Evolutionary conservation across 2,329 filamentous ascomycete species (phyloP).

Genomic region (Septoria linicola): DNA sequence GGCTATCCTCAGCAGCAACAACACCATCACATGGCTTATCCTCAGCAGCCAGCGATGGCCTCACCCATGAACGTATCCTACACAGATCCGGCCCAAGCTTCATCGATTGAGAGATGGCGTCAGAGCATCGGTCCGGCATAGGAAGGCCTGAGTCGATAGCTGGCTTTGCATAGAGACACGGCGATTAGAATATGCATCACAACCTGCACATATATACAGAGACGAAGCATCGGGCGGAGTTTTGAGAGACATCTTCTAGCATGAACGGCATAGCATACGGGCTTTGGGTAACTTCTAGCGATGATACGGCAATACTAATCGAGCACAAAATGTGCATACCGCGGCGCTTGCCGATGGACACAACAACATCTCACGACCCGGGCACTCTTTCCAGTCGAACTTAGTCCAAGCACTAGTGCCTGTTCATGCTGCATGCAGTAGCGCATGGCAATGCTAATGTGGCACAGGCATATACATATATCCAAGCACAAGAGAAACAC

Average conservation of each 20-base stretch:
- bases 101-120: slow-evolving; percentile 10
- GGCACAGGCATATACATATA: no score
- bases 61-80: neutral
- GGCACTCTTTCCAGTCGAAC: no score
- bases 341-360: neutral
- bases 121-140: slow-evolving; percentile 10
- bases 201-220: neutral
- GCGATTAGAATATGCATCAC: no score
- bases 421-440: no score
- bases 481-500: no score
- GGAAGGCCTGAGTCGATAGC: neutral
- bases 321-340: neutral
- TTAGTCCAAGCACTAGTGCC: no score
- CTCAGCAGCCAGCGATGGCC: slow-evolving; percentile 3
- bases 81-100: slow-evolving; percentile 6
- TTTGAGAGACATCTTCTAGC: neutral
- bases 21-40: neutral
- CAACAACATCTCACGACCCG: no score
- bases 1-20: slow-evolving; percentile 6
- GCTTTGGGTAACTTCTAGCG: neutral
- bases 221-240: slow-evolving; percentile 9
- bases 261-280: slow-evolving; percentile 6
- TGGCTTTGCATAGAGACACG: no score
- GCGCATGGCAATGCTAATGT: no score
- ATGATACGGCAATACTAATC: neutral